Conservation (phyloP, 176 grass and related monocot genomes). For the Eragrostis curvula region DNA sequence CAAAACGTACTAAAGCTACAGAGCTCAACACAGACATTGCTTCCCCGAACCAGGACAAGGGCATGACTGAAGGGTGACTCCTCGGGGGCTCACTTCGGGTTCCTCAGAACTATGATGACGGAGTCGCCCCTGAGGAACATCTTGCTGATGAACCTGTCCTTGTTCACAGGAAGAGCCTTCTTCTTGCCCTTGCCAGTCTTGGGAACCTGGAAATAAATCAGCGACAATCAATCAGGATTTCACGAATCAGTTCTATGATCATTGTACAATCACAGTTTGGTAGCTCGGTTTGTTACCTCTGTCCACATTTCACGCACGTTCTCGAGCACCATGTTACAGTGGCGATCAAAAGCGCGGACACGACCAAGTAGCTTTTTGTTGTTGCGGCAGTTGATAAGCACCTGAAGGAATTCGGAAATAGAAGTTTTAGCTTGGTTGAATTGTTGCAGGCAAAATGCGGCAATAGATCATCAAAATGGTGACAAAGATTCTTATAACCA, state of each 20-base stretch:
- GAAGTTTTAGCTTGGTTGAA: neutral
- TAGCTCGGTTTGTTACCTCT: constrained; percentile 51
- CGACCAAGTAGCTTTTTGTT: constrained; percentile 77
- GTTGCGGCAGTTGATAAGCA: constrained; percentile 82
- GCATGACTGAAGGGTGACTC: neutral
- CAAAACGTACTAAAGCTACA: constrained; percentile 19
- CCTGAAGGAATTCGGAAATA: constrained; percentile 35
- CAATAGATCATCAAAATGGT: neutral
- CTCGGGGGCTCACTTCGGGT: constrained; percentile 51
- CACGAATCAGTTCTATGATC: neutral
- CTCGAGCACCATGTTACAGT: constrained; percentile 89
- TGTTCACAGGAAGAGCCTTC: constrained; percentile 75
- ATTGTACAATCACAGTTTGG: neutral
- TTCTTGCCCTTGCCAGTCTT: constrained; percentile 89
- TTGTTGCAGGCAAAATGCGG: neutral
- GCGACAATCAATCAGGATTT: neutral
- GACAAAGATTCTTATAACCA: neutral
- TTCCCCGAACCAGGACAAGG: neutral
- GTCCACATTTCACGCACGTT: constrained; percentile 87
- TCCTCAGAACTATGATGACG: constrained; percentile 77
- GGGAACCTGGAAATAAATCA: constrained; percentile 53
- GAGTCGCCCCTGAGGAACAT: constrained; percentile 85
- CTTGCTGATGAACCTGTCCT: constrained; percentile 88
- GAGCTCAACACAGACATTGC: neutral
- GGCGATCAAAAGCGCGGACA: constrained; percentile 80